Percentiles rank a stretch among this genome's conserved stretches.
Conservation (phyloP, 371 early-diverging fungal species). For the Cokeromyces recurvatus region DNA sequence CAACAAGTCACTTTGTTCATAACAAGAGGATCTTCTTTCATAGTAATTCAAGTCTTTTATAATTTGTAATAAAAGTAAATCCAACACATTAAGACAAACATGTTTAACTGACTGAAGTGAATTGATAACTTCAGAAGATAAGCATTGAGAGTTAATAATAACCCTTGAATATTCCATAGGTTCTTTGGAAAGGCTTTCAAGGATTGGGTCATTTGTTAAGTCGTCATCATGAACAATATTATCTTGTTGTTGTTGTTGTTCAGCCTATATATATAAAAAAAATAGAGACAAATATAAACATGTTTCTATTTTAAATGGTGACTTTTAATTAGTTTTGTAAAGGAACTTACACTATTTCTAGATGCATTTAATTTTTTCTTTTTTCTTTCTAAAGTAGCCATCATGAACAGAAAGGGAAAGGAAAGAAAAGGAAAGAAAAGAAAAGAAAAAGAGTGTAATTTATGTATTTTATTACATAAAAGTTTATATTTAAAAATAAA, state of each 20-base stretch:
- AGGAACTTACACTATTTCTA: too few relatives aligned
- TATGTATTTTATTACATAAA: too few relatives aligned
- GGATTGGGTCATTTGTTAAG: neutral
- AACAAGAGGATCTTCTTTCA: too few relatives aligned
- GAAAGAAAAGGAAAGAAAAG: neutral
- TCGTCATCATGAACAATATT: neutral
- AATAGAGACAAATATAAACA: too few relatives aligned
- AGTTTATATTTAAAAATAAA: too few relatives aligned
- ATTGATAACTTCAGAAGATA: conserved; percentile 19
- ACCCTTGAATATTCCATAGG: neutral
- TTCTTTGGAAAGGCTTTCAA: conserved; percentile 9
- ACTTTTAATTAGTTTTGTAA: too few relatives aligned
- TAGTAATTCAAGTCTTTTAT: too few relatives aligned
- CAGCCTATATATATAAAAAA: too few relatives aligned
- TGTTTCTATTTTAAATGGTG: too few relatives aligned
- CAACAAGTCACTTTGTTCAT: too few relatives aligned
- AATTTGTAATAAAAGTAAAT: conserved; percentile 28
- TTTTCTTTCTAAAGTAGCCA: conserved; percentile 9
- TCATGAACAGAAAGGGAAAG: too few relatives aligned
- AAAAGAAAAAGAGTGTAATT: conserved; percentile 4
- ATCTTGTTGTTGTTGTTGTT: neutral
- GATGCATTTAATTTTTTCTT: neutral
- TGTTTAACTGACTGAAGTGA: conserved; percentile 36
- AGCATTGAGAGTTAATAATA: neutral
- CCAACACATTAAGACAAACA: conserved; percentile 29